A percentile compares a stretch with the other conserved stretches of the same genome.
These are phyloP conservation scores for Geranomyces variabilis DNA, from an alignment of 192 early-diverging fungal genomes.

Conservation along the genomic window DNA sequence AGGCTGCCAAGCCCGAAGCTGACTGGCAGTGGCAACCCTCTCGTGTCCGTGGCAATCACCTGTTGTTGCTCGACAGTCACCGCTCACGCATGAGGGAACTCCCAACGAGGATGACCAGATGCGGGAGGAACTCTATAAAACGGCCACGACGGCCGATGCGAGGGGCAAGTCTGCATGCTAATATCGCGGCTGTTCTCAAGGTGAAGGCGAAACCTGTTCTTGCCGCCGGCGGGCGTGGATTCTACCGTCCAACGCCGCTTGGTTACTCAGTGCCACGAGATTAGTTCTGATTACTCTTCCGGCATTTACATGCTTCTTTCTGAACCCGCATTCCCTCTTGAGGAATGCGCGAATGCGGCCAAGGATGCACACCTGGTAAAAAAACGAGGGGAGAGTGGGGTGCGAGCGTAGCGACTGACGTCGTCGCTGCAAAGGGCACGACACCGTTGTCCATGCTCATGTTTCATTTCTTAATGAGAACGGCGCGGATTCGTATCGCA, in stretches of 20 bases:
- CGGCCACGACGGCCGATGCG: background rate
- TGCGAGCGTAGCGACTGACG: background rate
- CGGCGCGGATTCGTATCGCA: too few species aligned
- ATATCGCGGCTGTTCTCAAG: constrained; percentile 4
- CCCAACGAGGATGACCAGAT: constrained; percentile 9
- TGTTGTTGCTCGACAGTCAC: background rate
- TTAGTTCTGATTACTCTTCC: background rate
- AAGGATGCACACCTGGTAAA: background rate
- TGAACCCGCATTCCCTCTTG: background rate
- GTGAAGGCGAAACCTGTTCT: background rate
- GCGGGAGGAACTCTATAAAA: background rate
- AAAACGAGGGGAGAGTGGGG: background rate
- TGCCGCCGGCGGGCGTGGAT: background rate
- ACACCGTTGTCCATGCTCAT: too few species aligned
- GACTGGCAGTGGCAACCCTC: constrained; percentile 2
- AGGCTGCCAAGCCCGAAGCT: background rate
- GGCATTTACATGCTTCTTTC: constrained; percentile 4
- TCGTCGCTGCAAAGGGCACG: too few species aligned
- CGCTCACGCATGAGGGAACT: background rate
- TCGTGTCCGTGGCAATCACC: background rate
- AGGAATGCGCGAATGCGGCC: constrained; percentile 1
- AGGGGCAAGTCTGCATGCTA: background rate
- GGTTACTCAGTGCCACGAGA: background rate
- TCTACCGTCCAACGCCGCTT: constrained; percentile 2
- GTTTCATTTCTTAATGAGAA: too few species aligned